phyloP scores from a whole-genome alignment of 129 eudicot species.

The Kitagawia praeruptora region DNA sequence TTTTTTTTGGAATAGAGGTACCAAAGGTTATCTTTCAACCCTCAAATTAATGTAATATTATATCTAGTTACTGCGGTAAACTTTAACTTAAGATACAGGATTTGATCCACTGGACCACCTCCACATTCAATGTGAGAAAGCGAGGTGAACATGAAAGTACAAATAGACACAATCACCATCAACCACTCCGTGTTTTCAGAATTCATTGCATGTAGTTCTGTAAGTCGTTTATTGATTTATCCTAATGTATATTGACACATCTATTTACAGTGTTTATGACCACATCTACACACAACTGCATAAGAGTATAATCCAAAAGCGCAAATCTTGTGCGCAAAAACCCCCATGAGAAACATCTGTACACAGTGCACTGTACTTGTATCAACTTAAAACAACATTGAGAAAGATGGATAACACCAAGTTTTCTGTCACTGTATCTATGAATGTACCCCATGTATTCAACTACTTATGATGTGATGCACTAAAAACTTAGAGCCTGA shows the following conservation, averaged over 20 bases:
- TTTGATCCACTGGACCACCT: background rate
- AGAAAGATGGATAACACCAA: background rate
- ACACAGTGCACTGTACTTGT: slow-evolving; percentile 1
- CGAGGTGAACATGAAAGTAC: background rate
- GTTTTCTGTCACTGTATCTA: background rate
- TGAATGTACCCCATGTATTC: background rate
- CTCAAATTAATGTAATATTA: background rate
- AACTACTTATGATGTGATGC: background rate
- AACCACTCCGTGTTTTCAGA: background rate
- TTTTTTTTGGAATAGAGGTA: background rate
- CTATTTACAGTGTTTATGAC: background rate
- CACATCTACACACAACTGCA: background rate
- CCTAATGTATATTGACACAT: background rate
- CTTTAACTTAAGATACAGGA: background rate
- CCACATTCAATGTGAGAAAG: background rate
- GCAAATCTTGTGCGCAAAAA: background rate
- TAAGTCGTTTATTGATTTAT: background rate
- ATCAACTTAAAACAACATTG: background rate
- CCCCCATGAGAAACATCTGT: background rate
- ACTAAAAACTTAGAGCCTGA: slow-evolving; percentile 1
- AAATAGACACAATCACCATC: background rate
- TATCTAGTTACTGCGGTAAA: background rate
- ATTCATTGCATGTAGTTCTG: background rate
- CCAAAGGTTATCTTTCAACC: background rate
- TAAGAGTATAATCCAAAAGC: background rate